Evolutionary conservation across 768 basidiomycete species (phyloP).

Genomic region (Sutorius australiensis): DNA sequence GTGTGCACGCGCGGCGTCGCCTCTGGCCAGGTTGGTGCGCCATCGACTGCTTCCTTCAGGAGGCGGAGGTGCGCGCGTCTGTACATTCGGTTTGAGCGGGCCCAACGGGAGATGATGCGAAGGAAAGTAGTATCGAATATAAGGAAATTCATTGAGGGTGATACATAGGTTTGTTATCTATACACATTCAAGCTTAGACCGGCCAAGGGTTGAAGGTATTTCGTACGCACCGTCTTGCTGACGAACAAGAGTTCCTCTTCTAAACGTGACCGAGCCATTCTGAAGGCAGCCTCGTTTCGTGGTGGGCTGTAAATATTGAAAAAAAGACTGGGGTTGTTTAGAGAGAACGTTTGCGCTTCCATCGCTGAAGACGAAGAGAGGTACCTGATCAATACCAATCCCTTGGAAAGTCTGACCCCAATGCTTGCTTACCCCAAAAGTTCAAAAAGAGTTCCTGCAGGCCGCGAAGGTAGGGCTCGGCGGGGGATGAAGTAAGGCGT

Average conservation of each 20-base stretch:
- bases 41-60: constrained; percentile 63
- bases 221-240: constrained; percentile 54
- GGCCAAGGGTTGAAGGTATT: background rate
- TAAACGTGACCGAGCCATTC: constrained; percentile 65
- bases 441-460: constrained; percentile 89
- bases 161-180: constrained; percentile 89
- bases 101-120: constrained; percentile 80
- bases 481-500: constrained; percentile 68
- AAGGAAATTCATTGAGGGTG: constrained; percentile 86
- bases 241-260: constrained; percentile 83
- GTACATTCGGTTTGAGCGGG: constrained; percentile 64
- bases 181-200: constrained; percentile 2
- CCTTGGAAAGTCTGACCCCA: background rate
- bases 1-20: constrained; percentile 61
- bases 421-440: constrained; percentile 74
- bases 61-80: constrained; percentile 65
- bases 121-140: constrained; percentile 89
- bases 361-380: constrained; percentile 47
- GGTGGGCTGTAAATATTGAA: constrained; percentile 88
- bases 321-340: constrained; percentile 75
- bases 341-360: constrained; percentile 82
- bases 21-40: constrained; percentile 79
- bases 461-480: constrained; percentile 70
- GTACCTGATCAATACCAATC: constrained; percentile 8
- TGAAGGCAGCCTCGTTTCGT: constrained; percentile 62